Evolutionary conservation across 352 stramenopile species (phyloP), one percentile per base, ranked within the genome.

Genomic region (Pythium myriotylum): DNA sequence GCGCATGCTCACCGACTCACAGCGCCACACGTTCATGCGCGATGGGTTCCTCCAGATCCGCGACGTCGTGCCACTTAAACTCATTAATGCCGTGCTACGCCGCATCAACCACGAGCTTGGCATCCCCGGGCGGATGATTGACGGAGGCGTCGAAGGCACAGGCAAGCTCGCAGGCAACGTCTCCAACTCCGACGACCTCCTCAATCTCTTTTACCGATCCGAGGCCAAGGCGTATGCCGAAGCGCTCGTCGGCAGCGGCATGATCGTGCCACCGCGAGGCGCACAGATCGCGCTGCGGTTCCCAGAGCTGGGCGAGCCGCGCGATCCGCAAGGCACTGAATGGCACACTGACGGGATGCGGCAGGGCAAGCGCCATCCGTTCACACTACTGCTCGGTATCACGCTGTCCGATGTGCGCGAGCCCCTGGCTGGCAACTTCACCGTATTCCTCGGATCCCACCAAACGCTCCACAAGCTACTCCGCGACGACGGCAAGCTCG

Each of bases 271-370:
- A 13, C 81, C 81, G 0, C 74, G 75, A 51, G 82, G 79, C 55
- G 81, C 70, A 6, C 84, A 94, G 48, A 86, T 92, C 35, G 84
- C 84, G 2, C 57, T 94, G 54, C 76, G 84, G 5, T 94, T 92
- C 49, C 84, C 84, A 0, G 81, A 92, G 35, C 65, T 94, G 10
- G 81, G 82, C 2, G 71, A 81, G 22, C 70, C 75, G 17, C 75
- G 83, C 1, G 79, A 94, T 14, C 82, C 79, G 5, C 46, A 68
- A 8, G 84, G 84, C 16, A 91, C 79, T 3, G 82, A 94, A 62
- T 94, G 84, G 84, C 84, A 94, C 68, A 94, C 81, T 19, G 84
- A 92, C 46, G 84, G 82, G 29, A 91, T 94, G 84, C 75, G 82
- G 1, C 84, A 94, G 64, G 81, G 82, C 48, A 79, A 74, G 48